Percentiles rank a stretch among this genome's conserved stretches.
phyloP scores from a whole-genome alignment of 2,329 filamentous ascomycete genomes.

The Fonsecaea erecta region DNA sequence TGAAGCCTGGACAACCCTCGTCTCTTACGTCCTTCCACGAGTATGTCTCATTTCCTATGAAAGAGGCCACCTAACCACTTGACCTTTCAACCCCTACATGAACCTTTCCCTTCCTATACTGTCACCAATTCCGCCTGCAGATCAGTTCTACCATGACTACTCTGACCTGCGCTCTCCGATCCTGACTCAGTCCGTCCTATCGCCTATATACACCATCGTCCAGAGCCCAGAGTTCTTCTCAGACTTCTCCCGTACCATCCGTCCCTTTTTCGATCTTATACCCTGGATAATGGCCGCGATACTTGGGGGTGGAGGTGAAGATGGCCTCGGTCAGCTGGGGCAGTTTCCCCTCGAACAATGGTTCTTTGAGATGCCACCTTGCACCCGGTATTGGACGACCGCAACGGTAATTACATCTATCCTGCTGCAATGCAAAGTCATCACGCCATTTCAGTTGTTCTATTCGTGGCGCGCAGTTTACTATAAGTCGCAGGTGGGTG shows the following conservation, averaged over 20 bases:
- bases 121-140: conserved; percentile 25
- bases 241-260: conserved; percentile 26
- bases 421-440: conserved; percentile 88
- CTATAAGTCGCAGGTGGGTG: conserved; percentile 80
- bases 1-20: not conserved
- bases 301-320: conserved; percentile 31
- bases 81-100: conserved; percentile 20
- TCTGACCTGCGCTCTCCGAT: conserved; percentile 28
- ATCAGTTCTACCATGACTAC: conserved; percentile 28
- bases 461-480: conserved; percentile 95
- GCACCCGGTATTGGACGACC: conserved; percentile 95
- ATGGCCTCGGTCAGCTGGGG: conserved; percentile 47
- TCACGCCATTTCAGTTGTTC: conserved; percentile 94
- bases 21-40: not conserved
- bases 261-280: conserved; percentile 26
- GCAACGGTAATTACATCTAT: conserved; percentile 86
- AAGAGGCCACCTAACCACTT: conserved; percentile 29
- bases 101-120: conserved; percentile 28
- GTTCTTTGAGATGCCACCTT: conserved; percentile 98
- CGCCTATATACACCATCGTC: conserved; percentile 27
- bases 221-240: conserved; percentile 27
- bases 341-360: conserved; percentile 88
- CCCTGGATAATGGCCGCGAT: conserved; percentile 32
- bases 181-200: conserved; percentile 26
- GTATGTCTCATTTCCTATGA: conserved; percentile 7